Base-by-base conservation (phyloP, 169 alveolate genomes). In the Plasmodium malariae region DNA sequence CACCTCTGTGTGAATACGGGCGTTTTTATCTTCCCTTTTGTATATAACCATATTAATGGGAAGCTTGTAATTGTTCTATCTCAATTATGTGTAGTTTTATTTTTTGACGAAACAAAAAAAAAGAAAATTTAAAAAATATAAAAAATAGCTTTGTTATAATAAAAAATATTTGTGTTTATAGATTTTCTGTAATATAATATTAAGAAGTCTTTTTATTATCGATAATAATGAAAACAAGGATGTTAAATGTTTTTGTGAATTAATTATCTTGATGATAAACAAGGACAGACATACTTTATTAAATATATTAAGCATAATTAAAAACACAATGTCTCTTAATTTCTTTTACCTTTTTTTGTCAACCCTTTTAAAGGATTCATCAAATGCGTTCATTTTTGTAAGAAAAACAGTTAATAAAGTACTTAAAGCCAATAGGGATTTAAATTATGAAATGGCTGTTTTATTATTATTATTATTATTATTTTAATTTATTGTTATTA, bases 301-400 rank as follows among this genome's bases (percentile, higher is more conserved):
- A 63, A 85, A 21, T 21, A 85, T 85, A 24, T 69, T 85, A 45
- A 36, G 30, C 32, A 30, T 85, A 62, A 69, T 69, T 60, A 85
- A 68, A 32, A 71, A 85, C 32, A 68, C 30, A 24, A 85, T 68
- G 91, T 63, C 91, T 43, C 37, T 43, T 34, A 12, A 67, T 30
- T 85, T 85, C 48, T 85, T 85, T 69, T 85, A 85, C 45, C 85
- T 62, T 85, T 85, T 68, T 32, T 57, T 85, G 48, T 54, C 80
- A 21, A 85, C 70, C 24, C 71, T 69, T 71, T 68, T 85, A 49
- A 40, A 48, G 19, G 11, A 32, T 32, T 59, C 67, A 14, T 14
- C 37, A 26, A 55, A 49, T 37, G 51, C 67, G 76, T 37, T 40
- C 21, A 51, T 69, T 32, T 45, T 30, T 37, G 91, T 85, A 85